Percentiles rank a stretch among this genome's conserved stretches.
Conservation (phyloP, 2,329 filamentous ascomycete species). For the Ophiostoma montium region DNA sequence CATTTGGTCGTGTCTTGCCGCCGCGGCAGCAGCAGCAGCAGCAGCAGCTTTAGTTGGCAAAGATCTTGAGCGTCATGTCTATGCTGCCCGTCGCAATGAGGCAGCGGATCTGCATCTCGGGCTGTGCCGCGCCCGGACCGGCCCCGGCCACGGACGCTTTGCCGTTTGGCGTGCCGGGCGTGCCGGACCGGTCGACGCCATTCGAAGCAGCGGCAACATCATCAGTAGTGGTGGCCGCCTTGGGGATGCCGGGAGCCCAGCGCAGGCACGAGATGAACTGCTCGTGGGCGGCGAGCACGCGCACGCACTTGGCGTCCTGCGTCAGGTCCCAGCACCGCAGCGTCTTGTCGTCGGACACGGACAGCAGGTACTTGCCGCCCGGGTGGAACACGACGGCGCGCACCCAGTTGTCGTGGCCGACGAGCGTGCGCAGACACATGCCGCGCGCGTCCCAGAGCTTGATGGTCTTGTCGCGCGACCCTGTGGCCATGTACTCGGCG, state of each 20-base stretch:
- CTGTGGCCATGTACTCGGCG: conserved; percentile 82
- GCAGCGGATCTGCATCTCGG: conserved; percentile 57
- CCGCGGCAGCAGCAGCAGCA: too few relatives aligned
- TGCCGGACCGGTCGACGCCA: conserved; percentile 16
- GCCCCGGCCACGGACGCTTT: not conserved
- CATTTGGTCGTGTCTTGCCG: too few relatives aligned
- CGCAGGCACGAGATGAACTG: conserved; percentile 78
- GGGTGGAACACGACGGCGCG: conserved; percentile 78
- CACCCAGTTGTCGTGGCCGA: conserved; percentile 92
- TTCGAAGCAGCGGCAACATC: not conserved
- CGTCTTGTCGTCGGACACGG: conserved; percentile 79
- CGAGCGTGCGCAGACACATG: conserved; percentile 67
- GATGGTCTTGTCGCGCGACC: conserved; percentile 80
- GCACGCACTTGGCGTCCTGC: conserved; percentile 83
- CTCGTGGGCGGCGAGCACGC: conserved; percentile 60
- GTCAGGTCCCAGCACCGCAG: conserved; percentile 85
- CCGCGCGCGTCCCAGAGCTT: conserved; percentile 79
- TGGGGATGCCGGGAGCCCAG: conserved; percentile 69
- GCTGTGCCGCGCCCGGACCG: not conserved
- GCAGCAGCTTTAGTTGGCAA: conserved; percentile 47
- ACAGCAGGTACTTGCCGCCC: conserved; percentile 78
- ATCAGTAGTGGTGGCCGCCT: conserved; percentile 29
- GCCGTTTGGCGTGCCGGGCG: conserved; percentile 21
- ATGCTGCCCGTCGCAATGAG: conserved; percentile 81
- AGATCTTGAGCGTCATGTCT: conserved; percentile 65